Evolutionary conservation across 768 basidiomycete species (phyloP).

Genomic region (Boletus vinaceobasis): DNA sequence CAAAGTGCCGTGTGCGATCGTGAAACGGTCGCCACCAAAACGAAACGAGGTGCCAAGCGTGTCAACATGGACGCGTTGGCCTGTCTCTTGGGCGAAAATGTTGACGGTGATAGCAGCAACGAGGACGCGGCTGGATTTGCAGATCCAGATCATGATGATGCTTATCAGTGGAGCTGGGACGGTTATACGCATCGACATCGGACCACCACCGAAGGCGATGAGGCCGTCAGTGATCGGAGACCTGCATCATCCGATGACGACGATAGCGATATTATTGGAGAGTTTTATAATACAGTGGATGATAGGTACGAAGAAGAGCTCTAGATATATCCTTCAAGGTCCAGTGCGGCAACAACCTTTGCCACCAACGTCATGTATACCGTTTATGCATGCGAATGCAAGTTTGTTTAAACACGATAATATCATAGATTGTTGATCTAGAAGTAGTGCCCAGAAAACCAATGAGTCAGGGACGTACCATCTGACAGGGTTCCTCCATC

Average conservation of each 20-base stretch:
- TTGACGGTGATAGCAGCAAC: constrained; percentile 21
- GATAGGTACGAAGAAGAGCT: constrained; percentile 33
- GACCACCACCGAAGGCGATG: constrained; percentile 24
- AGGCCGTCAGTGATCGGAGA: constrained; percentile 48
- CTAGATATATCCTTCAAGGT: constrained; percentile 12
- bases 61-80: constrained; percentile 58
- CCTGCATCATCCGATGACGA: constrained; percentile 33
- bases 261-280: constrained; percentile 11
- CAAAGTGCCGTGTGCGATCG: constrained; percentile 2
- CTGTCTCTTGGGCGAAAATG: constrained; percentile 41
- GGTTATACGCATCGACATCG: constrained; percentile 7
- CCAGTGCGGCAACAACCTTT: neutral
- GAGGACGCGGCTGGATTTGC: constrained; percentile 16
- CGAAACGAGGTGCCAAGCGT: constrained; percentile 36
- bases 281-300: constrained; percentile 7
- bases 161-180: constrained; percentile 12
- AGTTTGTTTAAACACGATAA: neutral
- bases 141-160: constrained; percentile 24
- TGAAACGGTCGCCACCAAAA: constrained; percentile 9
- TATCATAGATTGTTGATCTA: neutral
- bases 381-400: constrained; percentile 1
- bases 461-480: neutral
- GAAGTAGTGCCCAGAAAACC: neutral
- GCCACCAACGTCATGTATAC: constrained; percentile 3
- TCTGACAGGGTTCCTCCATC: neutral